Percentiles rank a stretch among this genome's conserved stretches.
phyloP scores from a whole-genome alignment of 768 basidiomycete species.

The Macrolepiota fuliginosa region DNA sequence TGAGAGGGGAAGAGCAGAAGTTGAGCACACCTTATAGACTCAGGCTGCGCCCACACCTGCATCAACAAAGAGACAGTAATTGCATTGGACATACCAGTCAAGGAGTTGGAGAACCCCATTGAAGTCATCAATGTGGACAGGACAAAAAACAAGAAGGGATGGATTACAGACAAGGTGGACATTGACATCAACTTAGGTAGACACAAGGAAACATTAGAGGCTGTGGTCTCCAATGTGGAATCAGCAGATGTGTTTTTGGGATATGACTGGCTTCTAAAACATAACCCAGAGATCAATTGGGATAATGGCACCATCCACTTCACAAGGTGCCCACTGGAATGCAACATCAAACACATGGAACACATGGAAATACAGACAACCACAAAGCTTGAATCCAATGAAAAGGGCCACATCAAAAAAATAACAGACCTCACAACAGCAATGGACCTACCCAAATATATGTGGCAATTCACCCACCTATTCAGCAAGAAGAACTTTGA shows the following conservation, averaged over 20 bases:
- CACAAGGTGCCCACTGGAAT: not conserved
- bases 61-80: too few species aligned
- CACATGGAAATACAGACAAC: not conserved
- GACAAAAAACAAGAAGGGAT: not conserved
- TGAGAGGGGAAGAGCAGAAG: too few species aligned
- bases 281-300: not conserved
- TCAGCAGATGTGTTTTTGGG: not conserved
- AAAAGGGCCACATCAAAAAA: not conserved
- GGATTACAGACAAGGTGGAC: not conserved
- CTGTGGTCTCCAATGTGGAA: not conserved
- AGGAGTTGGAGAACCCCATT: too few species aligned
- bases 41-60: too few species aligned
- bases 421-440: not conserved
- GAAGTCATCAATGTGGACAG: not conserved
- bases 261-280: not conserved
- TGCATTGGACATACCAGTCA: too few species aligned
- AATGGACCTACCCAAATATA: not conserved
- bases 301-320: not conserved
- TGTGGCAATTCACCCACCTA: not conserved
- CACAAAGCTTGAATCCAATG: not conserved
- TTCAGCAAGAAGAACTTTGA: not conserved
- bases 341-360: not conserved
- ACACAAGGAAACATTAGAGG: not conserved
- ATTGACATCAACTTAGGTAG: not conserved
- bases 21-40: too few species aligned